Percentiles rank a stretch among this genome's conserved stretches.
These are phyloP conservation scores for Heliosperma pusillum DNA, from an alignment of 148 eudicot genomes.

Conservation along the genomic window DNA sequence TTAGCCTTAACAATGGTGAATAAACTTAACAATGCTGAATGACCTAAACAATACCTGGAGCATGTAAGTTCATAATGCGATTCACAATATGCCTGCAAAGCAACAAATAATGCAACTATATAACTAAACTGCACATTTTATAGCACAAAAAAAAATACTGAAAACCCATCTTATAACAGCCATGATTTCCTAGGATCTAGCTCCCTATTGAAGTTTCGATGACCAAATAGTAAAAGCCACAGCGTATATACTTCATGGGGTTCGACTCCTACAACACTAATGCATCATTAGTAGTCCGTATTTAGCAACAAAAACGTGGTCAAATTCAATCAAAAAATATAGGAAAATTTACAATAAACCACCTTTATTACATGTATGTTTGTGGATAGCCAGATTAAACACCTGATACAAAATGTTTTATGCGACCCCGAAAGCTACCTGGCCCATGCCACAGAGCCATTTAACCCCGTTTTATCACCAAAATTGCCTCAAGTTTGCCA, in stretches of 20 bases:
- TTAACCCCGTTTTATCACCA: too few relatives aligned
- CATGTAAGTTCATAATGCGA: conserved; percentile 85
- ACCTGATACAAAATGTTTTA: too few relatives aligned
- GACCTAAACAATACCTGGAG: conserved; percentile 58
- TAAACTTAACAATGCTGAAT: neutral
- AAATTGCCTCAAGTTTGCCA: too few relatives aligned
- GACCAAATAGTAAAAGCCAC: too few relatives aligned
- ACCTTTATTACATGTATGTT: neutral
- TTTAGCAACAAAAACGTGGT: too few relatives aligned
- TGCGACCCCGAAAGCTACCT: too few relatives aligned
- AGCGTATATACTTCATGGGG: too few relatives aligned
- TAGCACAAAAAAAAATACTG: neutral
- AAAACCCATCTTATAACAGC: neutral
- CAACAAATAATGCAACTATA: neutral
- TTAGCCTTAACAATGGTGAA: conserved; percentile 5
- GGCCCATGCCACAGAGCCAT: too few relatives aligned
- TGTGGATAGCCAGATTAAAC: neutral
- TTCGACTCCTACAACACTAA: too few relatives aligned
- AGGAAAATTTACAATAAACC: neutral
- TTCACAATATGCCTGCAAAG: conserved; percentile 78
- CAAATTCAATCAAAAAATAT: too few relatives aligned
- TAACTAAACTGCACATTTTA: neutral
- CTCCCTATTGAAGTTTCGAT: neutral
- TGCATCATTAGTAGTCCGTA: too few relatives aligned
- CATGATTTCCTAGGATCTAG: neutral